Evolutionary conservation across 1,284 basidiomycete genomes (phyloP), one percentile per base, ranked within the genome.

Genomic region (Trichosporon sp.): DNA sequence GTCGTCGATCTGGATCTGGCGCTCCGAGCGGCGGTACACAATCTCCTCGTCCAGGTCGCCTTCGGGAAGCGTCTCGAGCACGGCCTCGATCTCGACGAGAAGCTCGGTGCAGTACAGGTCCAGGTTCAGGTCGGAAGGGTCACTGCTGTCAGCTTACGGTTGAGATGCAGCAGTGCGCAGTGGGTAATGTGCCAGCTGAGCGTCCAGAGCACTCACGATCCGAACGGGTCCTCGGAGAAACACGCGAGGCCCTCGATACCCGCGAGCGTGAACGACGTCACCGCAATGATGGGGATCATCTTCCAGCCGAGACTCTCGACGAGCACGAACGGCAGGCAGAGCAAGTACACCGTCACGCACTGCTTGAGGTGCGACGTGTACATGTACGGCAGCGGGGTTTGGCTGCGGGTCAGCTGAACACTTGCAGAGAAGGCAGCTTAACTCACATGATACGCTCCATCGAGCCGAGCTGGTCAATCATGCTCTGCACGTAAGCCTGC

Each of bases 301-400:
- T 87, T 88, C 92, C 91, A 94, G 14, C 90, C 81, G 75, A 78
- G 77, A 67, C 71, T 65, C 46, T 88, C 87, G 65, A 94, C 88
- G 37, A 96, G 87, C 4, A 91, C 92, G 77, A 94, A 89, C 1
- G 94, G 94, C 19, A 96, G 87, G 56, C 91, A 89, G 79, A 94
- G 94, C 11, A 96, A 88, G 84, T 95, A 94, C 1, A 95, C 84
- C 1, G 91, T 91, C n/a, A 94, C 91, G 74, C 91, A 92, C 89
- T 96, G 94, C 83, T 96, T 96, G 78, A 96, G 86, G 83, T 96
- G 94, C 74, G 96, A 92, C 54, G 91, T 88, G 72, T 83, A 81
- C 65, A 83, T 76, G 73, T 81, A 81, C 1, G 82, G 83, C 16
- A 84, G 77, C 4, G 82, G 81, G 1, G 82, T 83, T 72, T 81